Base-by-base conservation (phyloP, 202 grass and related monocot species). In the Brachypodium distachyon region DNA sequence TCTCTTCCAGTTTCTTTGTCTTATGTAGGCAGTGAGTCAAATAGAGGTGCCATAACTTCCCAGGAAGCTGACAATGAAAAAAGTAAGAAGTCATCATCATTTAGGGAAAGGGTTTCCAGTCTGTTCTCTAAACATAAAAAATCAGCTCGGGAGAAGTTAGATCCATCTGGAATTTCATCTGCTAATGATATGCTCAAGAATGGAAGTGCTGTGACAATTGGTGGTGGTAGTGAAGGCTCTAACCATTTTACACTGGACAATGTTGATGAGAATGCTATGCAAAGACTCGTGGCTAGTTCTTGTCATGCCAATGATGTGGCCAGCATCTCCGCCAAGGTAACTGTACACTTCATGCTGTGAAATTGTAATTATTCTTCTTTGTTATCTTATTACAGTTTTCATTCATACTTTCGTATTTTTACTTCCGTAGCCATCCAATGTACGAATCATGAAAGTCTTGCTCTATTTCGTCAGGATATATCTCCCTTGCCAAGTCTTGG, bases 111-210 rank as follows among this genome's bases (percentile, higher is more conserved):
- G 56, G 67, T 99, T 66, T 92, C 96, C 42, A 89, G 85, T 31
- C 81, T 99, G 7, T 96, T 96, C 43, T 95, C 87, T 28, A 96
- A 57, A 74, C 89, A 64, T 83, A 99, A 87, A 77, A 99, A 93
- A 86, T 62, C 43, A n/a, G 27, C 40, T 60, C 47, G 33, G 32
- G 78, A 83, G 72, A 88, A 87, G 53, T 39, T 78, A 67, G 75
- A 73, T 81, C 80, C 67, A 65, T 77, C 73, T 58, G 25, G 13
- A 63, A 42, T 25, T 63, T 49, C 11, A 3, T 65, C 72, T 51
- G 41, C 25, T 34, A 78, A 74, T 13, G 64, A 78, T 66, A 44
- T 77, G 22, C 44, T 82, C 47, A 66, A 34, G 25, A 48, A 68
- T 76, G 76, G 31, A 61, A 43, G 36, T 67, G 56, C 65, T 36